Evolutionary conservation across 2,329 filamentous ascomycete species (phyloP), one percentile per base, ranked within the genome.

Genomic region (Fusarium heterosporum): DNA sequence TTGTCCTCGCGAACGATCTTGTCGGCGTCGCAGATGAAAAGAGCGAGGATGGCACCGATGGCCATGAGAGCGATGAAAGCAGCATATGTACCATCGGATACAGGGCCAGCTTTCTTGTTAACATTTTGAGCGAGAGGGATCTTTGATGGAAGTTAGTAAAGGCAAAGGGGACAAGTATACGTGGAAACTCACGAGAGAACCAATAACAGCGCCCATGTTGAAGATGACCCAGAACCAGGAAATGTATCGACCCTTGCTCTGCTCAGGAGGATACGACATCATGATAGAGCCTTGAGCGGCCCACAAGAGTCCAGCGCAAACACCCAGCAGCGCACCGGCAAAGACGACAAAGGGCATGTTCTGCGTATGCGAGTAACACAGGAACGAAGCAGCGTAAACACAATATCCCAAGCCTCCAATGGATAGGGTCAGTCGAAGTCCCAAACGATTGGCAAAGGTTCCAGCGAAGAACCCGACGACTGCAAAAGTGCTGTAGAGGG

Each of bases 181-280:
- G 17, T 25, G 25, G 25, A n/a, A 55, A 75, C 80, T 72, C 74
- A 84, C 80, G 72, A 90, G 79, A 73, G 90, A 89, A 64, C 94
- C 94, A 77, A 97, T 93, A 63, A 97, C 93, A 72, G 89, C 93
- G 71, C 94, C 94, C 60, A 94, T 79, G 79, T 97, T 97, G 85
- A 97, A 97, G 74, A 97, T 96, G 77, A 93, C 89, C 94, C 94
- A 97, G 81, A 97, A 97, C 82, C 89, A 89, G 62, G 91, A 91
- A 77, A 97, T 97, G 78, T 93, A 97, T 61, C 90, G 89, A 42
- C 94, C 94, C 83, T 97, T 97, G 67, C 88, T 87, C 32, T 87
- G 78, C 79, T 97, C 94, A 19, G 86, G 83, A 3, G 93, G 93
- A 77, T 97, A 97, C 39, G 91, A 89, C 88, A 97, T 95, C 90